These are phyloP conservation scores for Cercospora janseana DNA, from an alignment of 2,329 filamentous ascomycete species.

Conservation along the genomic window DNA sequence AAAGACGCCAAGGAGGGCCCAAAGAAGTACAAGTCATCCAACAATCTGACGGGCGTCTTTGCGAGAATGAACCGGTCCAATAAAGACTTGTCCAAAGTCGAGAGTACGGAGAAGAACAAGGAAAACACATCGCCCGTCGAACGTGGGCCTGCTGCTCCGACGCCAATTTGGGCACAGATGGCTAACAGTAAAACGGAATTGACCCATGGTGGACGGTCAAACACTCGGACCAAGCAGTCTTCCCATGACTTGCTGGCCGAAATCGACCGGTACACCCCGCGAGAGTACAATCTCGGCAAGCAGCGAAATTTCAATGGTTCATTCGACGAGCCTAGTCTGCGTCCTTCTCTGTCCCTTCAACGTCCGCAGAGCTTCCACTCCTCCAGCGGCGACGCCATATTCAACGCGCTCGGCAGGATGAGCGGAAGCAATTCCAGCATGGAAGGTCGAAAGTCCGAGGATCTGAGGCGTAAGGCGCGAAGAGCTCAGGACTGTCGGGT, in stretches of 20 bases:
- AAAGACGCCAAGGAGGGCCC: constrained; percentile 37
- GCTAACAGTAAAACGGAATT: constrained; percentile 38
- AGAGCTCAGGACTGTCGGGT: constrained; percentile 21
- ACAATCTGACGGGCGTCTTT: constrained; percentile 75
- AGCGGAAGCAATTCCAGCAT: constrained; percentile 31
- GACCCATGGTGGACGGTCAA: constrained; percentile 36
- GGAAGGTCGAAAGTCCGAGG: constrained; percentile 31
- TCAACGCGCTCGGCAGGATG: constrained; percentile 31
- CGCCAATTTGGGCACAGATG: constrained; percentile 82
- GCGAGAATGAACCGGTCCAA: constrained; percentile 68
- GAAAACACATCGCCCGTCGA: constrained; percentile 71
- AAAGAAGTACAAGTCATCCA: constrained; percentile 77
- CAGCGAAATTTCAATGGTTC: constrained; percentile 56
- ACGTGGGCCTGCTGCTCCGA: constrained; percentile 43
- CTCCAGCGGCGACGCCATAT: constrained; percentile 23
- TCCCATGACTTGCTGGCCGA: constrained; percentile 53
- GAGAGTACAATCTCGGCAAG: constrained; percentile 59
- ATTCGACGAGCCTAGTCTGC: constrained; percentile 43
- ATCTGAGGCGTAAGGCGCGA: constrained; percentile 22
- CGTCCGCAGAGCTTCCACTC: constrained; percentile 34
- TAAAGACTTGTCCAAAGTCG: constrained; percentile 58
- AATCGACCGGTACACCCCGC: constrained; percentile 58
- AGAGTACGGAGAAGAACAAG: constrained; percentile 63
- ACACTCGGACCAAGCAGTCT: constrained; percentile 47
- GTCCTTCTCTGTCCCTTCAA: constrained; percentile 42